These are phyloP conservation scores for Vitis riparia DNA, from an alignment of 164 flowering plant species.

Conservation along the genomic window DNA sequence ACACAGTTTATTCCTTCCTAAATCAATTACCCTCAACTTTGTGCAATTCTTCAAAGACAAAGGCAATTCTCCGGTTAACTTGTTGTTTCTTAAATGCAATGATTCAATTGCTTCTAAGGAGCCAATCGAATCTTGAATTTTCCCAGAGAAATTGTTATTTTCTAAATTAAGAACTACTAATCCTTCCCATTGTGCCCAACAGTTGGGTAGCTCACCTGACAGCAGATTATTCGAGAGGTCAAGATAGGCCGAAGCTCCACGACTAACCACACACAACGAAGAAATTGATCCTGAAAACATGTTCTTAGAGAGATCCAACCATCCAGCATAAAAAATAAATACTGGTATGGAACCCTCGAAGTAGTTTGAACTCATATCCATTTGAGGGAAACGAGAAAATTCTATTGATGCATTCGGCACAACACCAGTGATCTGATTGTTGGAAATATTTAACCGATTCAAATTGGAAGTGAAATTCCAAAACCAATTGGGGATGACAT, in stretches of 20 bases:
- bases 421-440: background rate
- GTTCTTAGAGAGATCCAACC: too few relatives aligned
- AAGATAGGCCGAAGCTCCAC: background rate
- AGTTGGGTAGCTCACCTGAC: constrained; percentile 2
- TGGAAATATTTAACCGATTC: too few relatives aligned
- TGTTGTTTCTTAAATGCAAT: background rate
- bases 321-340: too few relatives aligned
- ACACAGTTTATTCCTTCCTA: constrained; percentile 5
- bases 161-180: background rate
- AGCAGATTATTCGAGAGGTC: constrained; percentile 7
- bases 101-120: background rate
- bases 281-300: too few relatives aligned
- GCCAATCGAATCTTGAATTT: background rate
- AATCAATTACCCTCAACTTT: background rate
- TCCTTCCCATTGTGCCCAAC: background rate
- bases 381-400: too few relatives aligned
- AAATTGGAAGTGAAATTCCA: too few relatives aligned
- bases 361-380: background rate
- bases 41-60: background rate
- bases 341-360: background rate
- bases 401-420: background rate
- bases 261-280: too few relatives aligned
- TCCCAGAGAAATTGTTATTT: constrained; percentile 4
- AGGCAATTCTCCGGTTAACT: constrained; percentile 5
- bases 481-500: too few relatives aligned